Conservation (phyloP, 2,329 filamentous ascomycete genomes). For the Scytalidium lignicola region DNA sequence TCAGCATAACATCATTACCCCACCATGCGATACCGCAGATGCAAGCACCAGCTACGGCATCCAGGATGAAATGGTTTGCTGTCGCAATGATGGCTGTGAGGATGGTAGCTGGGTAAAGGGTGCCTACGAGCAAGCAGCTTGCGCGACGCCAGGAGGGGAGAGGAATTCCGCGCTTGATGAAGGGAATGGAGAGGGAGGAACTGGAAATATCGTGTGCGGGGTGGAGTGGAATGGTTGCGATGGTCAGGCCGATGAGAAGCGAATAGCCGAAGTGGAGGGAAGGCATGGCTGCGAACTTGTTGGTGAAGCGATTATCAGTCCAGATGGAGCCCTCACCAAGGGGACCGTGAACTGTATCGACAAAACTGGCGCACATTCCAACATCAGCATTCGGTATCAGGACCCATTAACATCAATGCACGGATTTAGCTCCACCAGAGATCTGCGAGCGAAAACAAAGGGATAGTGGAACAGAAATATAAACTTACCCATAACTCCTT, state of each 20-base stretch:
- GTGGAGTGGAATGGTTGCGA: conserved; percentile 59
- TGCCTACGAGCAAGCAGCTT: conserved; percentile 44
- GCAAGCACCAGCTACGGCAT: conserved; percentile 57
- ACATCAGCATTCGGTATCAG: conserved; percentile 31
- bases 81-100: conserved; percentile 55
- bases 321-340: conserved; percentile 62
- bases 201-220: conserved; percentile 43
- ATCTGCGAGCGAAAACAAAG: neutral
- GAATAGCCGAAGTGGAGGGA: conserved; percentile 73
- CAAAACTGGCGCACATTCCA: conserved; percentile 33
- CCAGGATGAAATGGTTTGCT: conserved; percentile 60
- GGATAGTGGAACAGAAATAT: neutral
- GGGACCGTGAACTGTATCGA: conserved; percentile 53
- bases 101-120: conserved; percentile 61
- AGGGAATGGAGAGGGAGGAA: conserved; percentile 24
- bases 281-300: conserved; percentile 74
- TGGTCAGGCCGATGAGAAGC: conserved; percentile 65
- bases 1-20: conserved; percentile 47
- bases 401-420: conserved; percentile 7
- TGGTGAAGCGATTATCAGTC: conserved; percentile 69
- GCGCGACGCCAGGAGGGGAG: conserved; percentile 47
- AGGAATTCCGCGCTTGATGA: conserved; percentile 28
- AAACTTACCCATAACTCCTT: conserved; percentile 42
- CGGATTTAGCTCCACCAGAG: too few relatives aligned
- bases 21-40: conserved; percentile 58